These are phyloP conservation scores for Didymella glomerata DNA, from an alignment of 2,329 filamentous ascomycete species.

Conservation along the genomic window DNA sequence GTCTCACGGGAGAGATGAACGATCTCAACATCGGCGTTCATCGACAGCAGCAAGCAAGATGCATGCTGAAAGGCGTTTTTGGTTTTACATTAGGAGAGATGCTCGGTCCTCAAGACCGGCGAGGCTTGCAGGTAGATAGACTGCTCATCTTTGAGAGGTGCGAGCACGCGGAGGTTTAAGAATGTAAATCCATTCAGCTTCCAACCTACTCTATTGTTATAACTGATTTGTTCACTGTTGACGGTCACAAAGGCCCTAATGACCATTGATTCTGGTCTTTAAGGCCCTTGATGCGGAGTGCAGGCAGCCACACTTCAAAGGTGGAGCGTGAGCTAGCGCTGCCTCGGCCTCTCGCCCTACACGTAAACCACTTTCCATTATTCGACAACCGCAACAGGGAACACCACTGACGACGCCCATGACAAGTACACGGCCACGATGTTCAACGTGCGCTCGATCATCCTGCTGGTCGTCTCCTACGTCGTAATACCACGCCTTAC, in stretches of 20 bases:
- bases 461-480: conserved; percentile 45
- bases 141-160: background rate
- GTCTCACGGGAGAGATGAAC: conserved; percentile 38
- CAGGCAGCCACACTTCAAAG: background rate
- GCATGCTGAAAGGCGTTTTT: conserved; percentile 22
- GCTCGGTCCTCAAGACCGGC: conserved; percentile 1
- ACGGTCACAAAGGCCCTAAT: background rate
- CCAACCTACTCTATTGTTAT: background rate
- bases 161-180: conserved; percentile 18
- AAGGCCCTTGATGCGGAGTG: background rate
- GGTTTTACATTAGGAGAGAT: conserved; percentile 1
- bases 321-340: background rate
- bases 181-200: conserved; percentile 22
- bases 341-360: background rate
- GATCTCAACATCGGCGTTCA: conserved; percentile 54
- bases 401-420: conserved; percentile 3
- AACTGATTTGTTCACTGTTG: background rate
- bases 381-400: background rate
- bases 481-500: conserved; percentile 50
- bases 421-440: conserved; percentile 29
- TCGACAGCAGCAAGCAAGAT: conserved; percentile 30
- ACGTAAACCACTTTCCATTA: conserved; percentile 11
- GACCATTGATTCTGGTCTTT: background rate
- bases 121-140: conserved; percentile 13
- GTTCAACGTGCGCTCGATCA: conserved; percentile 46